These are phyloP conservation scores for Hansenula sp. DNA, from an alignment of 1,139 yeast genomes.

Conservation along the genomic window DNA sequence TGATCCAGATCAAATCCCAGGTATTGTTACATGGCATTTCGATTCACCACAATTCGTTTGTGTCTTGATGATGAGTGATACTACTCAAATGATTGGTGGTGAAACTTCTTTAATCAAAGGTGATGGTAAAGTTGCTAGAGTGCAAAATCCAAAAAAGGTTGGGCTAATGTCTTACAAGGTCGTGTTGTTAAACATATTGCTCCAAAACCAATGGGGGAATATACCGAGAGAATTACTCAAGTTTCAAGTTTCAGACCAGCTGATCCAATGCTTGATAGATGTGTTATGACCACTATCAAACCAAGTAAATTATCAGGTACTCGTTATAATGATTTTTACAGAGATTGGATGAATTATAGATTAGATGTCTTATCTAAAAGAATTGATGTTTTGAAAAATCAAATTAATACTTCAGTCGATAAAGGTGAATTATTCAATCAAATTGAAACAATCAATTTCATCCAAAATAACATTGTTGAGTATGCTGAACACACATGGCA, in stretches of 20 bases:
- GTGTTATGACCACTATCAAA: slow-evolving; percentile 37
- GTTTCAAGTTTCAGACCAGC: slow-evolving; percentile 42
- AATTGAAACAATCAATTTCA: slow-evolving; percentile 30
- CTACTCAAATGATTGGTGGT: slow-evolving; percentile 54
- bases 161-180: slow-evolving; percentile 55
- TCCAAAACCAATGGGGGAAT: slow-evolving; percentile 45
- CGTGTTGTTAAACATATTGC: slow-evolving; percentile 52
- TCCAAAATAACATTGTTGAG: slow-evolving; percentile 34
- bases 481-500: slow-evolving; percentile 40
- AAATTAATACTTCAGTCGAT: slow-evolving; percentile 17
- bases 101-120: slow-evolving; percentile 53
- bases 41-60: slow-evolving; percentile 64
- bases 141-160: slow-evolving; percentile 53
- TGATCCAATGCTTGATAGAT: slow-evolving; percentile 35
- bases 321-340: slow-evolving; percentile 38
- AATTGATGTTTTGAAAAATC: slow-evolving; percentile 29
- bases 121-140: slow-evolving; percentile 38
- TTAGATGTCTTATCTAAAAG: slow-evolving; percentile 36
- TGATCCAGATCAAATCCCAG: slow-evolving; percentile 39
- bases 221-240: slow-evolving; percentile 50
- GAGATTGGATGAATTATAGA: slow-evolving; percentile 42
- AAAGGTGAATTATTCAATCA: slow-evolving; percentile 37
- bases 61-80: slow-evolving; percentile 57
- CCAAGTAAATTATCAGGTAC: slow-evolving; percentile 31
- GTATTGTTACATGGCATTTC: slow-evolving; percentile 55